Evolutionary conservation across 768 basidiomycete species (phyloP).

Genomic region (Phaeotremella skinneri): DNA sequence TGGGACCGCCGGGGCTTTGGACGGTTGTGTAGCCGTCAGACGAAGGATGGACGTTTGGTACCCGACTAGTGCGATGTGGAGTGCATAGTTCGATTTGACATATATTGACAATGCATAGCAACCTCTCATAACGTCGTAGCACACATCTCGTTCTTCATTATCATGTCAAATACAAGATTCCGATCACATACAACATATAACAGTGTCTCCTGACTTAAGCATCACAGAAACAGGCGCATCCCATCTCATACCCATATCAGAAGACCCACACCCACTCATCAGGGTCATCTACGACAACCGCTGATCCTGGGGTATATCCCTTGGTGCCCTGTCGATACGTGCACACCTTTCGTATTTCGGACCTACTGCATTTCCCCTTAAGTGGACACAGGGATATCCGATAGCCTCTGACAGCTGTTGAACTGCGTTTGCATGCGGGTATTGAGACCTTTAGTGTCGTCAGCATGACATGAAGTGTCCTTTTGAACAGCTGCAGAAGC

Average conservation of each 20-base stretch:
- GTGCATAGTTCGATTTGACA: not conserved
- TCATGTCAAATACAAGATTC: too few relatives aligned
- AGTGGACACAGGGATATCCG: constrained; percentile 29
- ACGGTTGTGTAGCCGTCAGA: too few relatives aligned
- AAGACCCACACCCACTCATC: constrained; percentile 37
- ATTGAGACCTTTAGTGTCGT: constrained; percentile 18
- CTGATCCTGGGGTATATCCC: constrained; percentile 31
- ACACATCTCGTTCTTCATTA: too few relatives aligned
- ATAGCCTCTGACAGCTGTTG: constrained; percentile 32
- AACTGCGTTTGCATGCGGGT: constrained; percentile 23
- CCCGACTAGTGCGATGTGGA: too few relatives aligned
- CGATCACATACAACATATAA: too few relatives aligned
- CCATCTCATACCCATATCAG: not conserved
- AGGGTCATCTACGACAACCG: constrained; percentile 29
- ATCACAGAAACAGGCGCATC: constrained; percentile 1
- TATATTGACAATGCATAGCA: constrained; percentile 10
- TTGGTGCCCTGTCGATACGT: constrained; percentile 26
- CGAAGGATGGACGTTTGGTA: too few relatives aligned
- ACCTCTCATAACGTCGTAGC: not conserved
- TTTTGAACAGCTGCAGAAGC: too few relatives aligned
- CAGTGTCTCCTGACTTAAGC: not conserved
- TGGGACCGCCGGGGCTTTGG: too few relatives aligned
- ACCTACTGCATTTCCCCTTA: constrained; percentile 29
- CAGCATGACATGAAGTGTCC: constrained; percentile 6
- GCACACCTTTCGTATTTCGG: constrained; percentile 32